Evolutionary conservation across 2,329 filamentous ascomycete species (phyloP), one percentile per base, ranked within the genome.

Genomic region (Thelonectria rubi): DNA sequence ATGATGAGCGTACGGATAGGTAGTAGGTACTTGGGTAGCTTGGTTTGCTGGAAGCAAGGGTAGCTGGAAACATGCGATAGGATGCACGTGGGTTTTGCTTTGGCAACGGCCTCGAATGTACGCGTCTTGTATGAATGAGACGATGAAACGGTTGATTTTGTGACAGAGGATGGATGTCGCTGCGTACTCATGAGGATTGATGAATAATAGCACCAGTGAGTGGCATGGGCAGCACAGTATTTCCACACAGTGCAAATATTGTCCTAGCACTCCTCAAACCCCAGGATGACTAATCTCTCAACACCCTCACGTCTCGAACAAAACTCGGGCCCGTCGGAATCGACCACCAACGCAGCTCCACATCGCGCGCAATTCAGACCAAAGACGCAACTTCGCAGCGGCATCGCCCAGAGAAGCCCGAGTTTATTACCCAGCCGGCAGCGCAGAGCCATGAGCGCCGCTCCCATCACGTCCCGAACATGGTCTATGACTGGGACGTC

Each of bases 401-500:
- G 52, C 15, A 26, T 6, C 17, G 45, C 20, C 45, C 20, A 47
- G n/a, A 9, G 17, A 20, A n/a, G 14, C 11, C 20, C 20, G 20
- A 47, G 26, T 53, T 30, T 9, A 30, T 30, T 24, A 26, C 45
- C 40, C 14, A 50, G 54, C 26, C 50, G 32, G 50, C 50, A 49
- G 42, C 53, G 37, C 53, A 49, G 18, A 54, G 21, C 58, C 51
- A 64, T 61, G 57, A 59, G 46, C 21, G 52, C 56, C 60, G 63
- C 64, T 65, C 62, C 63, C 53, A 56, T 20, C 48, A 50, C 21
- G 55, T 48, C 52, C 56, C 59, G 62, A 77, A 48, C 66, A 83
- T 82, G 81, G 79, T 78, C 18, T 83, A 82, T 72, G 73, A 80
- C 61, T 83, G 81, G 81, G 78, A 79, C n/a, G 66, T 69, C 14